Conservation (phyloP, 106 monocot species). For the Ottelia alismoides region DNA sequence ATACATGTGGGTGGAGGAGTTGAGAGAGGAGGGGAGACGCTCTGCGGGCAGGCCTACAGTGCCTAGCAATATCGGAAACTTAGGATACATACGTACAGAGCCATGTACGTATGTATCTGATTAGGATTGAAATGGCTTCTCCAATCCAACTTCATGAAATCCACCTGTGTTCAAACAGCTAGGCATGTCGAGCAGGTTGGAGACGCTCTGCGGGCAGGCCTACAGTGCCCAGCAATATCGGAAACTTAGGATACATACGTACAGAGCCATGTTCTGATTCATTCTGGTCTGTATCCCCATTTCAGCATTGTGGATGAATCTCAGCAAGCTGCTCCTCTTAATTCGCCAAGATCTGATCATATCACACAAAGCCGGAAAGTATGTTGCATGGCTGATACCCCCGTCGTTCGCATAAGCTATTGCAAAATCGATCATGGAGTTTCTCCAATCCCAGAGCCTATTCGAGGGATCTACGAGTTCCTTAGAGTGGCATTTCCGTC, state of each 20-base stretch:
- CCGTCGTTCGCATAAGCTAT: constrained; percentile 36
- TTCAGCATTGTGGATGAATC: constrained; percentile 35
- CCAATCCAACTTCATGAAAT: no score
- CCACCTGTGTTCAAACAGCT: no score
- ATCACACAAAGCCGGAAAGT: constrained; percentile 39
- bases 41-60: no score
- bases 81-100: no score
- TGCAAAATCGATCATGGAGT: constrained; percentile 39
- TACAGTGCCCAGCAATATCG: no score
- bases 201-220: no score
- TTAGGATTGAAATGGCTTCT: no score
- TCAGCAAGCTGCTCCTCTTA: constrained; percentile 36
- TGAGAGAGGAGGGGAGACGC: no score
- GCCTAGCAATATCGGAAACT: no score
- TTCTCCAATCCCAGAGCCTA: constrained; percentile 58
- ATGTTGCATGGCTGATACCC: constrained; percentile 48
- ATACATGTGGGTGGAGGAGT: no score
- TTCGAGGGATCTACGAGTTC: constrained; percentile 35
- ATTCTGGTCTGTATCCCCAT: constrained; percentile 37
- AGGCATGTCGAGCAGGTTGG: constrained; percentile 64
- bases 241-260: constrained; percentile 34
- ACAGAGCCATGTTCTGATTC: constrained; percentile 52
- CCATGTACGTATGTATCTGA: no score
- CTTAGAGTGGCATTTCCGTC: constrained; percentile 50
- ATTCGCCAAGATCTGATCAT: constrained; percentile 53